A percentile compares a stretch with the other conserved stretches of the same genome.
Conservation (phyloP, 23 red algal species). For the Pyropia haitanensis region DNA sequence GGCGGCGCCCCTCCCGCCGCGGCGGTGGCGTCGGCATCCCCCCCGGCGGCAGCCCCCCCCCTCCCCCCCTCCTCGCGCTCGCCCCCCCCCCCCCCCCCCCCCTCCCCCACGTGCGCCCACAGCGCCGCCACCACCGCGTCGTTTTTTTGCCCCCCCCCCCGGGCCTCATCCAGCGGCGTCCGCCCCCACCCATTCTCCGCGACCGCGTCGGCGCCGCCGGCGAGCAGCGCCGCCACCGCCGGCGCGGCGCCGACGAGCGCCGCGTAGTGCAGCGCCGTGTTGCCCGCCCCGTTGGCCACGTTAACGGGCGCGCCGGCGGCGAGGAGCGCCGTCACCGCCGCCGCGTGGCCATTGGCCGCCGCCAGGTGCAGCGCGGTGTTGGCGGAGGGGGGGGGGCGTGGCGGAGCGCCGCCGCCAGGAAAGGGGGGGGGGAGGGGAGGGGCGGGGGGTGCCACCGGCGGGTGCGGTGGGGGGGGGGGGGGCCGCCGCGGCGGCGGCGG, state of each 20-base stretch:
- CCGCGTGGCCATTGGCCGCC: conserved; percentile 38
- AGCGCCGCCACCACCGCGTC: conserved; percentile 14
- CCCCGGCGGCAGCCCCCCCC: too few species aligned
- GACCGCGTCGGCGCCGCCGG: conserved; percentile 15
- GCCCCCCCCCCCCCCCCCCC: too few species aligned
- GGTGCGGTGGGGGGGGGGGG: too few species aligned
- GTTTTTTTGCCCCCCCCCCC: conserved; percentile 11
- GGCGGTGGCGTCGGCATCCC: too few species aligned
- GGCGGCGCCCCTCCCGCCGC: too few species aligned
- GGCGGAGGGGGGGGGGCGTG: conserved; percentile 8
- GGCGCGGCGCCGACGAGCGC: conserved; percentile 15
- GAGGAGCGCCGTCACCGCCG: conserved; percentile 8
- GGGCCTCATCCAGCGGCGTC: conserved; percentile 54
- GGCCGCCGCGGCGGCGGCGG: too few species aligned
- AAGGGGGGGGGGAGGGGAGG: too few species aligned
- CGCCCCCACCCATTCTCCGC: conserved; percentile 45
- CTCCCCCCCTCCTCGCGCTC: too few species aligned
- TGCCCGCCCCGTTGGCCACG: conserved; percentile 20
- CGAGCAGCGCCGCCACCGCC: conserved; percentile 17
- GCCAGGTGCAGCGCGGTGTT: conserved; percentile 54
- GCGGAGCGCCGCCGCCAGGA: conserved; percentile 15
- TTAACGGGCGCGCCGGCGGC: conserved; percentile 4
- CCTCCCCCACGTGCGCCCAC: conserved; percentile 11
- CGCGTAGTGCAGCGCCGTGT: conserved; percentile 51
- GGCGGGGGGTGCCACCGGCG: too few species aligned